These are phyloP conservation scores for Pseudogymnoascus sp. DNA, from an alignment of 2,329 filamentous ascomycete species.

Conservation along the genomic window DNA sequence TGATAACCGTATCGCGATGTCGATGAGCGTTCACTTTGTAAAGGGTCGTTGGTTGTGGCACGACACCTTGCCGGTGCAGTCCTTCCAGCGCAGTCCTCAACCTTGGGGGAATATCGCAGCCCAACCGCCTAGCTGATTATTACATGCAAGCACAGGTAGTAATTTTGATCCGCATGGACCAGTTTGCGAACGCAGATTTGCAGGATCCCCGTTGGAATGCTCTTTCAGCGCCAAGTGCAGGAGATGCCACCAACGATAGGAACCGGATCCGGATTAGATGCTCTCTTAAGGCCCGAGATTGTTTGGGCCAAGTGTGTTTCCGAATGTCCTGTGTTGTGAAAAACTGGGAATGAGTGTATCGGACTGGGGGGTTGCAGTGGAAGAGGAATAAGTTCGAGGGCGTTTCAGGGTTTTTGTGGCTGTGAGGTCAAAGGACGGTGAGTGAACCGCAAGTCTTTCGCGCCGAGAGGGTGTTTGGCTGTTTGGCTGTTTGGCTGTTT, in stretches of 20 bases:
- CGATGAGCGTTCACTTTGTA: constrained; percentile 3
- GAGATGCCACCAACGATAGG: not conserved
- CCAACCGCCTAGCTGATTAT: not conserved
- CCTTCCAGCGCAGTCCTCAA: constrained; percentile 7
- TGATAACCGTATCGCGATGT: not conserved
- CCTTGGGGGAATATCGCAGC: constrained; percentile 6
- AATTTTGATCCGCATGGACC: not conserved
- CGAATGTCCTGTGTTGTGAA: not conserved
- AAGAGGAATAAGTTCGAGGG: not conserved
- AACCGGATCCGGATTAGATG: constrained; percentile 5
- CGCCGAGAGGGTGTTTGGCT: not conserved
- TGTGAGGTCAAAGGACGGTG: constrained; percentile 6
- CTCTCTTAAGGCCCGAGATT: constrained; percentile 1
- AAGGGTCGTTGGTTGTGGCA: not conserved
- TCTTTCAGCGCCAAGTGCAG: constrained; percentile 1
- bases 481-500: not conserved
- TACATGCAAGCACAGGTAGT: not conserved
- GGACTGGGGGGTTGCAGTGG: not conserved
- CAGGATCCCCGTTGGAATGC: not conserved
- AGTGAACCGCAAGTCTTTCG: constrained; percentile 6
- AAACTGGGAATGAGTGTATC: not conserved
- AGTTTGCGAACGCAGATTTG: not conserved
- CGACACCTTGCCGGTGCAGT: constrained; percentile 3
- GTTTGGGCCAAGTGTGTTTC: not conserved
- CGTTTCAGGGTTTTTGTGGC: constrained; percentile 11